phyloP scores from a whole-genome alignment of 2,329 filamentous ascomycete genomes.

The Pestalotiopsis sp. region DNA sequence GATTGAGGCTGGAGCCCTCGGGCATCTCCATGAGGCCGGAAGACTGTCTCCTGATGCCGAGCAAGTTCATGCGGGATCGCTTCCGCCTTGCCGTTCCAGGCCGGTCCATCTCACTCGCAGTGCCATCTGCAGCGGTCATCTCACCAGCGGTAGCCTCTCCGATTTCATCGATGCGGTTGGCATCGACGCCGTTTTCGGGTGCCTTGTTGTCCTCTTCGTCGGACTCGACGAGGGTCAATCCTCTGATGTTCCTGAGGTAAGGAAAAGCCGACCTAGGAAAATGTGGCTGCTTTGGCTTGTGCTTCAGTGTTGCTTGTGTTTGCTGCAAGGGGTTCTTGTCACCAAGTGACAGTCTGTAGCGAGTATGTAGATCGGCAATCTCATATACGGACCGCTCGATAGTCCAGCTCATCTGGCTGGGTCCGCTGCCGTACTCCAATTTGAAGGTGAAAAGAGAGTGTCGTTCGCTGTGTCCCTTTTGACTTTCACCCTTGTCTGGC shows the following conservation, averaged over 20 bases:
- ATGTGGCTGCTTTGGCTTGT: conserved; percentile 78
- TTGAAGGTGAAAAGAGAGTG: conserved; percentile 91
- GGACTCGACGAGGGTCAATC: conserved; percentile 71
- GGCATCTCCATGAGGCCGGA: conserved; percentile 51
- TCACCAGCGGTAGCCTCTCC: conserved; percentile 46
- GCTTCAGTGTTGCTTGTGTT: conserved; percentile 65
- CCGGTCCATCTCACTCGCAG: conserved; percentile 70
- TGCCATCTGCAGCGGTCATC: conserved; percentile 60
- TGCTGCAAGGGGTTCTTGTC: conserved; percentile 78
- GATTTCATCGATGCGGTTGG: conserved; percentile 24
- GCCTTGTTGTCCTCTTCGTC: conserved; percentile 65
- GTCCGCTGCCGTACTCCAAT: conserved; percentile 92
- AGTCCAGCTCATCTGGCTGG: conserved; percentile 96
- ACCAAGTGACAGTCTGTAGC: conserved; percentile 85
- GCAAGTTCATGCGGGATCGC: conserved; percentile 55
- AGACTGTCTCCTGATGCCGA: conserved; percentile 53
- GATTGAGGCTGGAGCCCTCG: conserved; percentile 42
- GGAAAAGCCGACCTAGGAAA: conserved; percentile 91
- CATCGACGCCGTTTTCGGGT: conserved; percentile 38
- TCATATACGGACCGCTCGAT: conserved; percentile 86
- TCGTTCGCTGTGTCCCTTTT: conserved; percentile 65
- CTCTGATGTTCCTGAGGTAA: conserved; percentile 78
- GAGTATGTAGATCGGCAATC: conserved; percentile 89
- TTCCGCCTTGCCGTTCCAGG: conserved; percentile 42
- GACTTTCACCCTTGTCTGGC: conserved; percentile 64